Evolutionary conservation across 2,329 filamentous ascomycete species (phyloP).

Genomic region (Ampelomyces quisqualis): DNA sequence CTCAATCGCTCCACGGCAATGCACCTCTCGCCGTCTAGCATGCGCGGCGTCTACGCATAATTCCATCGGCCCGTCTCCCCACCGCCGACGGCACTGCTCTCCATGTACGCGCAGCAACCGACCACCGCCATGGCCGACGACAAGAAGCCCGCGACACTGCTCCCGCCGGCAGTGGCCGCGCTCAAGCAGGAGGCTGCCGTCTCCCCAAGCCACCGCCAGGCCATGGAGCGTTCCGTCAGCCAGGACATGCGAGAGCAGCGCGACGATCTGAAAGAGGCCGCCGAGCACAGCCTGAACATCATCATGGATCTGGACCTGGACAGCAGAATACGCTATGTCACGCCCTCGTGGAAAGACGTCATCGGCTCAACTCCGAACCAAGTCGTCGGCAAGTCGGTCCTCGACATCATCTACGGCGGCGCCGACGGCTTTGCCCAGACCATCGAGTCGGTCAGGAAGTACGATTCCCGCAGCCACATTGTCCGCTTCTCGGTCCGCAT

Average conservation of each 20-base stretch:
- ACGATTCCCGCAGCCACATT: constrained; percentile 90
- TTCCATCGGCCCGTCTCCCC: constrained; percentile 34
- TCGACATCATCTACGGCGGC: constrained; percentile 79
- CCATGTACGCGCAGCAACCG: constrained; percentile 14
- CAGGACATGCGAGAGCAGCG: constrained; percentile 90
- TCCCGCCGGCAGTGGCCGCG: constrained; percentile 48
- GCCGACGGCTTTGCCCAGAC: constrained; percentile 78
- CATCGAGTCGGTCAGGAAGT: constrained; percentile 78
- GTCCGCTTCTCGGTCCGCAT: constrained; percentile 46
- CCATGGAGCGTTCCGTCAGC: constrained; percentile 68
- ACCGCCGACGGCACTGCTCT: constrained; percentile 9
- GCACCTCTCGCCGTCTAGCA: constrained; percentile 17
- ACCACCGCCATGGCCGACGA: constrained; percentile 29
- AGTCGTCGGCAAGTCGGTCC: constrained; percentile 74
- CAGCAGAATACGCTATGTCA: constrained; percentile 91
- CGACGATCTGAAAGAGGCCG: constrained; percentile 90
- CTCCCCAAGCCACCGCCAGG: constrained; percentile 28
- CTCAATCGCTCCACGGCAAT: constrained; percentile 37
- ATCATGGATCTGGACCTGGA: constrained; percentile 93
- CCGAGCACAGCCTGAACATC: constrained; percentile 93
- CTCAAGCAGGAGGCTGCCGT: constrained; percentile 45
- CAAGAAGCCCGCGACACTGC: constrained; percentile 37
- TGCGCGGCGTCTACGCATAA: constrained; percentile 35
- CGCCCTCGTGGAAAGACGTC: constrained; percentile 91
- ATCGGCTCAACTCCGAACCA: constrained; percentile 75